These are phyloP conservation scores for Tetrapisispora phaffii DNA, from an alignment of 805 yeast species.

Conservation along the genomic window DNA sequence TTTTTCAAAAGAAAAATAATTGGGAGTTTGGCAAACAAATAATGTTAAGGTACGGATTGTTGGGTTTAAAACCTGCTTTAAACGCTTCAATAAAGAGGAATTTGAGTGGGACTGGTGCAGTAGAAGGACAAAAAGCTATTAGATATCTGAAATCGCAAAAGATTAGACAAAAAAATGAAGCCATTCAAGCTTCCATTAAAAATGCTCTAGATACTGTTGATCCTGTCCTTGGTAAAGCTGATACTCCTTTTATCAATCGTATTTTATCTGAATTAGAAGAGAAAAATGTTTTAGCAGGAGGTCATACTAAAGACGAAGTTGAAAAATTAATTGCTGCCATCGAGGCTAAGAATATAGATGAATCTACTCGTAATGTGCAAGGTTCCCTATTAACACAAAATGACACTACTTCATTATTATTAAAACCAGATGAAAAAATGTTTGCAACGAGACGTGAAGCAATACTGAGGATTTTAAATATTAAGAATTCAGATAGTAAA, in stretches of 20 bases:
- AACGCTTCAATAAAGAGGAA: neutral
- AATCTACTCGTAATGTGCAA: constrained; percentile 1
- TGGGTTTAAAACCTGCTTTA: neutral
- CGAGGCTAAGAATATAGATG: constrained; percentile 23
- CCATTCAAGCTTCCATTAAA: constrained; percentile 25
- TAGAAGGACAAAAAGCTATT: constrained; percentile 21
- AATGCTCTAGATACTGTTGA: constrained; percentile 42
- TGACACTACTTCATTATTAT: neutral
- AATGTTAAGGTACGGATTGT: neutral
- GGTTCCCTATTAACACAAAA: neutral
- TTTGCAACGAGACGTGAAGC: constrained; percentile 58
- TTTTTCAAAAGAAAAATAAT: too few relatives aligned
- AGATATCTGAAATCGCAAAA: constrained; percentile 28
- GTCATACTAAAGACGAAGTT: constrained; percentile 52
- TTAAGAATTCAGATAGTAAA: constrained; percentile 55
- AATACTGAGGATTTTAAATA: constrained; percentile 57
- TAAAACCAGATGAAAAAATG: constrained; percentile 24
- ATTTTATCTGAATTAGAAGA: constrained; percentile 57
- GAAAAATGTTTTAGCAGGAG: constrained; percentile 51
- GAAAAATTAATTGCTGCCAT: constrained; percentile 64
- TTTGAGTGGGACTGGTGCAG: neutral
- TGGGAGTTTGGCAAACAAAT: neutral
- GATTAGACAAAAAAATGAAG: constrained; percentile 28
- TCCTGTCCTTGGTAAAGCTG: constrained; percentile 71
- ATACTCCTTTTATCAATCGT: constrained; percentile 59